These are phyloP conservation scores for Cryptosporidium canis DNA, from an alignment of 169 alveolate genomes.

Conservation along the genomic window DNA sequence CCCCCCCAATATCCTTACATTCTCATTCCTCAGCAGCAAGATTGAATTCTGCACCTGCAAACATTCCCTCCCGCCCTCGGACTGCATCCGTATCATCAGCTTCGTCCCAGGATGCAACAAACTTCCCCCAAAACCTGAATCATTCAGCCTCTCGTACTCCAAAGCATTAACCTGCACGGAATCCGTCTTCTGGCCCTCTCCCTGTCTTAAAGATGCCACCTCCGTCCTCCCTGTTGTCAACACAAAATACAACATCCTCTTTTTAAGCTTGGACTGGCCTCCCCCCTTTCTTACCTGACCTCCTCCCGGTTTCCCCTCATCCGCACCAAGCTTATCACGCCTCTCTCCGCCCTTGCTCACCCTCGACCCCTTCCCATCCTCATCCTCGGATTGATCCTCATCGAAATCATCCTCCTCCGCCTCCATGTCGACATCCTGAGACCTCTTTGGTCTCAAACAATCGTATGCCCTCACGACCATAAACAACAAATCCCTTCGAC, in stretches of 20 bases:
- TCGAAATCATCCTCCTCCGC: not conserved
- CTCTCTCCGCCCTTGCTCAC: not conserved
- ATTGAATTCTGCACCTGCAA: constrained; percentile 18
- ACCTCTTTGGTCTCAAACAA: constrained; percentile 21
- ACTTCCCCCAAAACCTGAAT: not conserved
- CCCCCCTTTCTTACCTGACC: not conserved
- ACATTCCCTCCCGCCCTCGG: not conserved
- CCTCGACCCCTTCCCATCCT: too few species aligned
- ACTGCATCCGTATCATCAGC: not conserved
- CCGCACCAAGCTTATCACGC: not conserved
- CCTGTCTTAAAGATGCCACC: not conserved
- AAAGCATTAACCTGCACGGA: constrained; percentile 5
- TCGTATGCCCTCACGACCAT: constrained; percentile 26
- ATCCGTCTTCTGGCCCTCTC: not conserved
- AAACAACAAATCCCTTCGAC: not conserved
- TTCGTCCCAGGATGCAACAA: constrained; percentile 43
- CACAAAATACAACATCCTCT: constrained; percentile 22
- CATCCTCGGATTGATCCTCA: not conserved
- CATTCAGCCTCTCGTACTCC: constrained; percentile 39
- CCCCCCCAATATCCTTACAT: constrained; percentile 35
- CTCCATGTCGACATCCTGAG: not conserved
- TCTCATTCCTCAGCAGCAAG: constrained; percentile 11
- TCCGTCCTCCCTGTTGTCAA: constrained; percentile 29
- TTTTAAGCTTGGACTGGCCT: not conserved
- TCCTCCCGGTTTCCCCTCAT: not conserved